Base-by-base conservation (phyloP, 2,329 filamentous ascomycete genomes). In the Colletotrichum limetticola region DNA sequence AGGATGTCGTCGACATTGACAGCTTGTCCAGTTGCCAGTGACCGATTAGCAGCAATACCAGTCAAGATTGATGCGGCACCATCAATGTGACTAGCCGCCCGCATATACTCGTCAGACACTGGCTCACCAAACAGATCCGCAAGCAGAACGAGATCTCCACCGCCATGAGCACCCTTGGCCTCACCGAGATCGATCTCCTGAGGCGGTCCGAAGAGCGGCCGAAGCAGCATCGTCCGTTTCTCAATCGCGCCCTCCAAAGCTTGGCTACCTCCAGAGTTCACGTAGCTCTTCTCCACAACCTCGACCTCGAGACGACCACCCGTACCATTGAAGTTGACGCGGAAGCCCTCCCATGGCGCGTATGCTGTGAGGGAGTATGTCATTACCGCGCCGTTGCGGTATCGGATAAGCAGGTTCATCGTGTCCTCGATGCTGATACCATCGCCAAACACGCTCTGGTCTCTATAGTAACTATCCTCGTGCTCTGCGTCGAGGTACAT, bases 361-460 rank as follows among this genome's bases (percentile, higher is more conserved):
- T 91, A 92, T 0, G 90, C 90, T 1, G 87, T 89, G 12, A 90
- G 80, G 26, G 84, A 89, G 76, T 91, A 92, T 0, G 90, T 91
- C 78, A 91, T 80, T 30, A 89, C 86, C 0, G 88, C 89, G 2
- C 89, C 87, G 64, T 85, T 89, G 22, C 83, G 82, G 76, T 92
- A 92, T 63, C 86, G 82, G 26, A 91, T 87, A 58, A 92, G 82
- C 28, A 91, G 80, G 52, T 85, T 89, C 89, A 91, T 90, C 0
- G 89, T 91, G 76, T 92, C 90, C 78, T 92, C 90, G 71, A 91
- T 91, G 75, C 84, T 91, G 68, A 92, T 91, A 1, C 90, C 90
- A 72, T 92, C 90, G 0, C 88, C 85, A 66, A 92, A 91, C 0
- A 91, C 89, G 75, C 86, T 90, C 79, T 91, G 90, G 76, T 92